Percentiles rank a stretch among this genome's conserved stretches.
phyloP scores from a whole-genome alignment of 352 stramenopile genomes.

The Phytophthora citrophthora region DNA sequence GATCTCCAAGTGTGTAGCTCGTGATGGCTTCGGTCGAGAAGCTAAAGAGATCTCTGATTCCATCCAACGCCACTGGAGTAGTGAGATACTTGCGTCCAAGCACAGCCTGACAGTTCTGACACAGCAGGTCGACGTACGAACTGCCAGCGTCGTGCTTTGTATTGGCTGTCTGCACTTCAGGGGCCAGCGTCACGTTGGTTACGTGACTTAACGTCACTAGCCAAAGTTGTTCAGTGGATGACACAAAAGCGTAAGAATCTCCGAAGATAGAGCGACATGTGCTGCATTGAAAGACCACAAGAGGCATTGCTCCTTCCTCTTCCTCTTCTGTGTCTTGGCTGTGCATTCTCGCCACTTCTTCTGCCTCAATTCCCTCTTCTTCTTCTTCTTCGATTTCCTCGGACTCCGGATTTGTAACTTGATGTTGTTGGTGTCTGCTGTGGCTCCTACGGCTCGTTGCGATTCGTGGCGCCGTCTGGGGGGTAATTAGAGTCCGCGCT shows the following conservation, averaged over 20 bases:
- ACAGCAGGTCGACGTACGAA: conserved; percentile 80
- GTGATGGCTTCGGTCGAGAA: conserved; percentile 78
- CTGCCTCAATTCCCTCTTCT: conserved; percentile 32
- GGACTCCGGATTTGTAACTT: conserved; percentile 32
- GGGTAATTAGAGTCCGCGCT: conserved; percentile 21
- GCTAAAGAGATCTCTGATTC: conserved; percentile 71
- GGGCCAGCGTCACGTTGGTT: conserved; percentile 59
- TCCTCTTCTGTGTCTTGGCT: conserved; percentile 34
- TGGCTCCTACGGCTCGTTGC: conserved; percentile 10
- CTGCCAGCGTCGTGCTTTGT: conserved; percentile 61
- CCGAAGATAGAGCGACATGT: conserved; percentile 86
- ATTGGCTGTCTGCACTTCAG: conserved; percentile 60
- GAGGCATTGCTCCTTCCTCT: conserved; percentile 58
- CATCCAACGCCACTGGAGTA: conserved; percentile 65
- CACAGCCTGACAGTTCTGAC: conserved; percentile 81
- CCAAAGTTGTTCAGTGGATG: conserved; percentile 73
- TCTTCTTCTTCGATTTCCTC: conserved; percentile 49
- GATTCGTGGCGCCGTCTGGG: conserved; percentile 13
- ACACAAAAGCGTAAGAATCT: conserved; percentile 84
- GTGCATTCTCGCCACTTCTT: conserved; percentile 12
- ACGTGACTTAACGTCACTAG: conserved; percentile 80
- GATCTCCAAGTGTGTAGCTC: conserved; percentile 82
- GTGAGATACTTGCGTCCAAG: conserved; percentile 81
- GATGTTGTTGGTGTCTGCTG: conserved; percentile 11
- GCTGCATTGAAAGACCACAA: conserved; percentile 86